phyloP scores from a whole-genome alignment of 169 alveolate species.

The Besnoitia besnoiti region DNA sequence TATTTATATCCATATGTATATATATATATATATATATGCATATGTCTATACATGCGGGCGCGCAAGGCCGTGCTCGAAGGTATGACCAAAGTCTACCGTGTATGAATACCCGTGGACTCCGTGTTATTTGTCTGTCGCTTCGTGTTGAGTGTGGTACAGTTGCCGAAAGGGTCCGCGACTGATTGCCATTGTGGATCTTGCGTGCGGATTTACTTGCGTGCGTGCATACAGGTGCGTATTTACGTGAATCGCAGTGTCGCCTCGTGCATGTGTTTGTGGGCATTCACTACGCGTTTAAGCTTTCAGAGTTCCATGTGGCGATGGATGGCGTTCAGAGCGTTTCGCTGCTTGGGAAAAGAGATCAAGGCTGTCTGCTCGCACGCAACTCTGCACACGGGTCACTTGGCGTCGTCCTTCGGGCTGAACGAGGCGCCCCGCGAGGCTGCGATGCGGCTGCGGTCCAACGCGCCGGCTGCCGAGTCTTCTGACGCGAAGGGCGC shows the following conservation, averaged over 20 bases:
- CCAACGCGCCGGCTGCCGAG: neutral
- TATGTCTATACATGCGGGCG: neutral
- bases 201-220: too few species aligned
- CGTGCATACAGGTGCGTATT: too few species aligned
- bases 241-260: neutral
- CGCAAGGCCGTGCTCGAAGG: too few species aligned
- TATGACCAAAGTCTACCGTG: too few species aligned
- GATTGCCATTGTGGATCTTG: too few species aligned
- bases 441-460: neutral
- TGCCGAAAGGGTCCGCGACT: too few species aligned
- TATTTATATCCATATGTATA: neutral
- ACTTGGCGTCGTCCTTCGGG: neutral
- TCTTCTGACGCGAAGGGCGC: neutral
- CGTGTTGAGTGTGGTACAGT: too few species aligned
- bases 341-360: constrained; percentile 3
- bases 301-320: too few species aligned
- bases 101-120: too few species aligned
- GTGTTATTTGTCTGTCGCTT: too few species aligned
- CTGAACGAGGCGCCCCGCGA: constrained; percentile 15
- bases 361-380: neutral
- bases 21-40: neutral
- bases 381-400: constrained; percentile 12
- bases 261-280: neutral
- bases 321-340: neutral
- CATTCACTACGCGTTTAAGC: too few species aligned